phyloP scores from a whole-genome alignment of 2,329 filamentous ascomycete genomes.

The Colletotrichum sp. region DNA sequence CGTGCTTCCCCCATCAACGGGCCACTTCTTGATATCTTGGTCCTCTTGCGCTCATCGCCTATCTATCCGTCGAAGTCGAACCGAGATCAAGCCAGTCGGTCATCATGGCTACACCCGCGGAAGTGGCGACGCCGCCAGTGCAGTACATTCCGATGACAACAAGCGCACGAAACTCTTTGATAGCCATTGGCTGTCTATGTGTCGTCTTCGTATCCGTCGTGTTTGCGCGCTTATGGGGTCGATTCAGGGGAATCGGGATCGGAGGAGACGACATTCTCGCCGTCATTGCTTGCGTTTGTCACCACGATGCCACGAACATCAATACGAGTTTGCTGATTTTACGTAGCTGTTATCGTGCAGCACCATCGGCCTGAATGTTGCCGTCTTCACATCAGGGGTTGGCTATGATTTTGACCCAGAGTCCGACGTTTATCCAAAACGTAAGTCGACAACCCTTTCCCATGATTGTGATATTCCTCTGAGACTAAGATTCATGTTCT shows the following conservation, averaged over 20 bases:
- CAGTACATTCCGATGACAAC: slow-evolving; percentile 18
- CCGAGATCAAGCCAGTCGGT: neutral
- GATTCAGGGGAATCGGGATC: slow-evolving; percentile 12
- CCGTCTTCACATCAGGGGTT: slow-evolving; percentile 22
- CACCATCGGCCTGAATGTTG: slow-evolving; percentile 16
- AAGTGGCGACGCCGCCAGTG: neutral
- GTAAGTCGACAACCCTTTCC: neutral
- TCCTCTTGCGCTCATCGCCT: neutral
- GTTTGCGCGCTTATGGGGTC: slow-evolving; percentile 9
- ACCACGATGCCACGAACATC: neutral
- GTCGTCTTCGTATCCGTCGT: slow-evolving; percentile 1
- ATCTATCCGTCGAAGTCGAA: neutral
- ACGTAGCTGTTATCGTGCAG: slow-evolving; percentile 11
- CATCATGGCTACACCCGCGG: neutral
- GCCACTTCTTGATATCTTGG: neutral
- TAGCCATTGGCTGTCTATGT: slow-evolving; percentile 16
- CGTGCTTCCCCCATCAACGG: neutral
- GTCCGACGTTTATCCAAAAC: slow-evolving; percentile 15
- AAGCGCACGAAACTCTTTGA: slow-evolving; percentile 11
- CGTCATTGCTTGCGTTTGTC: slow-evolving; percentile 16
- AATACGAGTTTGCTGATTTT: neutral
- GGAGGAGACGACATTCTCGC: slow-evolving; percentile 19
- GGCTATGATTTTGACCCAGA: slow-evolving; percentile 20
- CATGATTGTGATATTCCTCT: neutral
- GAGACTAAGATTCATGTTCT: neutral